Evolutionary conservation across 805 yeast species (phyloP), one percentile per base, ranked within the genome.

Genomic region (Kodamaea restingae): DNA sequence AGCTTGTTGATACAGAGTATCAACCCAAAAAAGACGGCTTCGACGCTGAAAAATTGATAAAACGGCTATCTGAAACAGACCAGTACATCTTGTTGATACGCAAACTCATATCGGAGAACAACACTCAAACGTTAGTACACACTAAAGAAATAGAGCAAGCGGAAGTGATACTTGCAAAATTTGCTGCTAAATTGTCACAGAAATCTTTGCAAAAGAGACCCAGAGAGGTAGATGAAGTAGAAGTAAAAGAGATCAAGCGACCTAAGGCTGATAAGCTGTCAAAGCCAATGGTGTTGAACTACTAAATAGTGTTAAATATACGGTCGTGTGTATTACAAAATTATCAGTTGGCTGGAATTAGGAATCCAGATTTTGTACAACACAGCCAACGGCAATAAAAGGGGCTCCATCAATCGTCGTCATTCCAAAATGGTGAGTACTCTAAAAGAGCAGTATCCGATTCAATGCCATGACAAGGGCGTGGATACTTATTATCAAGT

Each of bases 251-350:
- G 3, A n/a, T 30, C 15, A 41, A 41, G 39, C 34, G 40, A 15
- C 29, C 39, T 7, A 35, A 41, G 34, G 33, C 32, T 3, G 40
- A 38, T n/a, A 28, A 40, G 18, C 11, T 35, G 5, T 12, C 31
- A 9, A 32, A 38, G 35, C 33, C 36, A 3, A 28, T 39, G 15
- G 35, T 39, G 2, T 39, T 39, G 35, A 39, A 39, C 24, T 39
- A 39, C 21, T 39, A 32, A 18, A 17, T 4, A 17, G 18, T 7
- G 12, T 14, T 12, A 27, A 15, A 12, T 10, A 14, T 27, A 27
- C 4, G 14, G 31, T 32, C 35, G 35, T 32, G 35, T 18, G 10
- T 26, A 10, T 4, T 4, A 5, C 26, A 32, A 32, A 27, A 27
- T 27, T 14, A 7, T 12, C 15, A 14, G 12, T 11, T 21, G 24